These are phyloP conservation scores for Trichoderma reesei DNA, from an alignment of 495 filamentous ascomycete species.

Conservation along the genomic window DNA sequence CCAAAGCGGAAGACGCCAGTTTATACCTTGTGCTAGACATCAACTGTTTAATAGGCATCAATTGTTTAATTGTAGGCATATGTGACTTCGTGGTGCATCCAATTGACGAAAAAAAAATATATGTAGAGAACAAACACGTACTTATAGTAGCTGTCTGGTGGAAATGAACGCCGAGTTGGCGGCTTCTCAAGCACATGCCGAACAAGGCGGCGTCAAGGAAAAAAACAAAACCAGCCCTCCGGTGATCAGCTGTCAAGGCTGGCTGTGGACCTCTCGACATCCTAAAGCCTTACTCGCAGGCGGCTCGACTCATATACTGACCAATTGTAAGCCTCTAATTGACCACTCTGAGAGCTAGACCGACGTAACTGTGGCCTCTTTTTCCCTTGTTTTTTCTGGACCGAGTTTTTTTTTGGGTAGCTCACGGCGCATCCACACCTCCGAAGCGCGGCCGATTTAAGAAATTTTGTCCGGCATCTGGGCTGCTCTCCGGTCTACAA, in stretches of 20 bases:
- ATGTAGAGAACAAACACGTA: too few species aligned
- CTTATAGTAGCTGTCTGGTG: too few species aligned
- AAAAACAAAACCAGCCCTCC: neutral
- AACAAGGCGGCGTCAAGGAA: too few species aligned
- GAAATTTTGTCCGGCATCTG: neutral
- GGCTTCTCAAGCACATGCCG: too few species aligned
- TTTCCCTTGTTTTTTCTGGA: neutral
- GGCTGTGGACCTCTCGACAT: neutral
- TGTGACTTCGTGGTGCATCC: too few species aligned
- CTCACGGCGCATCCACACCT: slow-evolving; percentile 1
- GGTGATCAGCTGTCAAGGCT: neutral
- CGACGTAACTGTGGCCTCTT: neutral
- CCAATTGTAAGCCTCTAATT: neutral
- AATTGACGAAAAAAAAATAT: too few species aligned
- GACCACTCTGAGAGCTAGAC: neutral
- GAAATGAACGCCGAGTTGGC: too few species aligned
- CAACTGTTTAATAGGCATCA: neutral
- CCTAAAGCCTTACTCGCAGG: neutral
- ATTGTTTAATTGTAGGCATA: too few species aligned
- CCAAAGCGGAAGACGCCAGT: neutral
- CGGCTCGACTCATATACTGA: neutral
- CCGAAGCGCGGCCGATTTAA: neutral
- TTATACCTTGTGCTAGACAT: neutral
- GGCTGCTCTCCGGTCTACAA: neutral
- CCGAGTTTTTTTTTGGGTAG: neutral